Percentiles rank a stretch among this genome's conserved stretches.
These are phyloP conservation scores for Phytophthora cactorum DNA, from an alignment of 352 stramenopile genomes.

Conservation along the genomic window DNA sequence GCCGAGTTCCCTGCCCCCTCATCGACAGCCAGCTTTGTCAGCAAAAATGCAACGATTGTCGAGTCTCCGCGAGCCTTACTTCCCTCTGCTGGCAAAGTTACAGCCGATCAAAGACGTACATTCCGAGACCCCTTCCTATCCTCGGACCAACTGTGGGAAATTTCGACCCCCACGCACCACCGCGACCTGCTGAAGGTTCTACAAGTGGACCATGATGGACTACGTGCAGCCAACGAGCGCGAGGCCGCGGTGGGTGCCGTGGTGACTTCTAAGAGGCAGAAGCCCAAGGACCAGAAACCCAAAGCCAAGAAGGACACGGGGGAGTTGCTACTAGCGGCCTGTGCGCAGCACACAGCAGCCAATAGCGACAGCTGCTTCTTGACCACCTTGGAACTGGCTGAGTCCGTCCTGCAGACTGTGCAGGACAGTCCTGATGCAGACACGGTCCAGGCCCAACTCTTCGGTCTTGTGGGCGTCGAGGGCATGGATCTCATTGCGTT, in stretches of 20 bases:
- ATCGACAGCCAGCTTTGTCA: background rate
- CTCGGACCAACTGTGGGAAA: slow-evolving; percentile 35
- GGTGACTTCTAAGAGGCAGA: slow-evolving; percentile 48
- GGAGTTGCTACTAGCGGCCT: slow-evolving; percentile 54
- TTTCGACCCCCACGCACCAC: slow-evolving; percentile 33
- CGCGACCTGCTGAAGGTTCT: slow-evolving; percentile 56
- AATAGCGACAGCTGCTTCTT: slow-evolving; percentile 59
- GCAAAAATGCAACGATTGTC: slow-evolving; percentile 9
- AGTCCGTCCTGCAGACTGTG: slow-evolving; percentile 72
- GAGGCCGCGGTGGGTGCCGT: slow-evolving; percentile 60
- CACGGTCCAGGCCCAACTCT: slow-evolving; percentile 74
- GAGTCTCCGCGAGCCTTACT: slow-evolving; percentile 6
- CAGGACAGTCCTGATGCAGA: slow-evolving; percentile 64
- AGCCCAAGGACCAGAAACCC: slow-evolving; percentile 26
- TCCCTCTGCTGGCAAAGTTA: slow-evolving; percentile 1
- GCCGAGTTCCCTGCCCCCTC: slow-evolving; percentile 28
- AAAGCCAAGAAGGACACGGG: slow-evolving; percentile 39
- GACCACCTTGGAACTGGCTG: slow-evolving; percentile 66
- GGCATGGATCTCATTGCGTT: slow-evolving; percentile 88
- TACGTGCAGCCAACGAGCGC: slow-evolving; percentile 56
- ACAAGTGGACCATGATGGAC: slow-evolving; percentile 60
- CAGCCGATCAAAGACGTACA: slow-evolving; percentile 9
- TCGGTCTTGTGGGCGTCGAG: slow-evolving; percentile 85
- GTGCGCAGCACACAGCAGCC: slow-evolving; percentile 39
- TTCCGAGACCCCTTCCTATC: slow-evolving; percentile 51